Conservation (phyloP, 2,329 filamentous ascomycete species). For the Exophiala oligosperma region DNA sequence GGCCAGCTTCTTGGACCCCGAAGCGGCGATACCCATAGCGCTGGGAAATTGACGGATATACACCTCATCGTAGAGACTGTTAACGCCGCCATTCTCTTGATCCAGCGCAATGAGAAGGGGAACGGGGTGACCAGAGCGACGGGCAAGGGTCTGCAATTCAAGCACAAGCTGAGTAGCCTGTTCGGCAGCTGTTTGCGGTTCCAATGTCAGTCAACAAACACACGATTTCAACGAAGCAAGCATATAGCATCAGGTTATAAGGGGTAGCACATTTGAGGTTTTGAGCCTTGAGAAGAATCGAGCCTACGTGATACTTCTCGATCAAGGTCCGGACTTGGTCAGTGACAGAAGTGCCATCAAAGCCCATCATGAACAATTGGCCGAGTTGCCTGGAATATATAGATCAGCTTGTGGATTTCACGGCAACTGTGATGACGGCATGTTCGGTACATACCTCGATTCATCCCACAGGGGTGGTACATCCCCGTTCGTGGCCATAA, state of each 20-base stretch:
- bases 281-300: constrained; percentile 68
- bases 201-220: constrained; percentile 25
- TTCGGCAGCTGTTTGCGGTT: constrained; percentile 68
- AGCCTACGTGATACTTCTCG: constrained; percentile 75
- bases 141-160: constrained; percentile 88
- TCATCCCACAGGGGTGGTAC: constrained; percentile 35
- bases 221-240: constrained; percentile 13
- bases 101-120: constrained; percentile 89
- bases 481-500: constrained; percentile 27
- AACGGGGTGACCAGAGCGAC: constrained; percentile 83
- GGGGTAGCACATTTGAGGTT: constrained; percentile 60
- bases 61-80: constrained; percentile 92
- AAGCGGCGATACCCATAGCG: constrained; percentile 94
- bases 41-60: constrained; percentile 96
- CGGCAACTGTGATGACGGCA: constrained; percentile 10
- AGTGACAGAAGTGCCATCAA: constrained; percentile 64
- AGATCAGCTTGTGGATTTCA: constrained; percentile 49
- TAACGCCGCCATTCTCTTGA: constrained; percentile 97
- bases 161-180: constrained; percentile 85
- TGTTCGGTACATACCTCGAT: constrained; percentile 24
- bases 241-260: constrained; percentile 14
- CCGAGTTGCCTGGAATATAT: constrained; percentile 67
- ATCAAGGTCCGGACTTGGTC: constrained; percentile 64
- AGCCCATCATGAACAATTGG: constrained; percentile 67
- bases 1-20: constrained; percentile 78